These are phyloP conservation scores for Coniosporium tulheliwenetii DNA, from an alignment of 2,329 filamentous ascomycete species.

Conservation along the genomic window DNA sequence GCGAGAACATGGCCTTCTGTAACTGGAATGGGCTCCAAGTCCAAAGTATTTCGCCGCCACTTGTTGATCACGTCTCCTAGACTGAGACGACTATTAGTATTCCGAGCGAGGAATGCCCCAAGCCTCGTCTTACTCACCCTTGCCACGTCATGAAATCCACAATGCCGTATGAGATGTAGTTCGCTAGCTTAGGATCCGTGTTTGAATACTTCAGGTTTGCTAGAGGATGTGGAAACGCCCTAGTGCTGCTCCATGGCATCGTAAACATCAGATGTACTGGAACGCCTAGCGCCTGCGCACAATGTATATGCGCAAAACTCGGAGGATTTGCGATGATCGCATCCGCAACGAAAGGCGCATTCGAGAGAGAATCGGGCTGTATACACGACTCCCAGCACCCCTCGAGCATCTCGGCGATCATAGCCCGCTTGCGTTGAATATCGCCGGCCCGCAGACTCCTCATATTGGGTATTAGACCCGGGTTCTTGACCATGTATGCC, in stretches of 20 bases:
- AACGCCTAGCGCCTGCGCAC: conserved; percentile 59
- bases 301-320: conserved; percentile 61
- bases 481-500: conserved; percentile 85
- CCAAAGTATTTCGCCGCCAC: conserved; percentile 3
- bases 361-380: conserved; percentile 32
- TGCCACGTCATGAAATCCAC: conserved; percentile 93
- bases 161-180: conserved; percentile 69
- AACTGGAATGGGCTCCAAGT: conserved; percentile 1
- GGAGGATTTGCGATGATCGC: conserved; percentile 68
- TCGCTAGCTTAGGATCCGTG: conserved; percentile 58
- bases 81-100: conserved; percentile 2
- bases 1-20: conserved; percentile 1
- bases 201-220: conserved; percentile 67
- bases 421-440: conserved; percentile 55
- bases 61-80: conserved; percentile 5
- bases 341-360: conserved; percentile 56
- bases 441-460: conserved; percentile 64
- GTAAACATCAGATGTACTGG: conserved; percentile 83
- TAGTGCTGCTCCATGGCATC: conserved; percentile 83
- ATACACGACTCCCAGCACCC: conserved; percentile 81
- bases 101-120: background rate
- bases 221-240: conserved; percentile 72
- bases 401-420: conserved; percentile 64
- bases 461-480: conserved; percentile 69
- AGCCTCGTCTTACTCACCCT: conserved; percentile 25